Evolutionary conservation across 371 early-diverging fungal species (phyloP).

Genomic region (Lichtheimia ornata): DNA sequence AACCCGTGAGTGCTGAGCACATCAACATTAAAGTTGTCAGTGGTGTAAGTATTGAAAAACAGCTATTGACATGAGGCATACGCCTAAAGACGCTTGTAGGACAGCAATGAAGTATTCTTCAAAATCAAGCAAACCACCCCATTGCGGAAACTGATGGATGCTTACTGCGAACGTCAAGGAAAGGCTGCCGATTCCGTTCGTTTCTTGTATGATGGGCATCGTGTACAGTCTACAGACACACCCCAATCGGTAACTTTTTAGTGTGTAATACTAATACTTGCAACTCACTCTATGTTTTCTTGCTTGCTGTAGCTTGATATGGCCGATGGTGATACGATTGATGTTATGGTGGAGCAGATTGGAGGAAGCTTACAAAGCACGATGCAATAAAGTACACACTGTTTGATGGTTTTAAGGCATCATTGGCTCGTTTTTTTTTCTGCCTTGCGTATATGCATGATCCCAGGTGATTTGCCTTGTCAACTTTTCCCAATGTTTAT

Average conservation of each 20-base stretch:
- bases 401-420: too few relatives aligned
- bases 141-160: conserved; percentile 91
- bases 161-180: conserved; percentile 83
- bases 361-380: conserved; percentile 58
- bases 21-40: conserved; percentile 90
- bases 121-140: conserved; percentile 92
- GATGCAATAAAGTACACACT: too few relatives aligned
- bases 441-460: too few relatives aligned
- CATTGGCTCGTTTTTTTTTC: too few relatives aligned
- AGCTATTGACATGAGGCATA: conserved; percentile 10
- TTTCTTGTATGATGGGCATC: conserved; percentile 87
- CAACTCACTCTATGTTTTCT: conserved; percentile 3
- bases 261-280: not conserved
- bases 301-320: conserved; percentile 74
- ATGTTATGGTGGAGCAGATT: conserved; percentile 91
- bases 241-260: conserved; percentile 71
- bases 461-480: too few relatives aligned
- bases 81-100: conserved; percentile 40
- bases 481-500: too few relatives aligned
- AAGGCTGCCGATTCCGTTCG: conserved; percentile 76
- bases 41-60: conserved; percentile 56
- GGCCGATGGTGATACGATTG: conserved; percentile 94
- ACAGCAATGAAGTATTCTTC: conserved; percentile 83
- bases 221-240: conserved; percentile 75
- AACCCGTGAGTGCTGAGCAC: conserved; percentile 65